Evolutionary conservation across 805 yeast genomes (phyloP).

Genomic region (Kodamaea kakaduensis): DNA sequence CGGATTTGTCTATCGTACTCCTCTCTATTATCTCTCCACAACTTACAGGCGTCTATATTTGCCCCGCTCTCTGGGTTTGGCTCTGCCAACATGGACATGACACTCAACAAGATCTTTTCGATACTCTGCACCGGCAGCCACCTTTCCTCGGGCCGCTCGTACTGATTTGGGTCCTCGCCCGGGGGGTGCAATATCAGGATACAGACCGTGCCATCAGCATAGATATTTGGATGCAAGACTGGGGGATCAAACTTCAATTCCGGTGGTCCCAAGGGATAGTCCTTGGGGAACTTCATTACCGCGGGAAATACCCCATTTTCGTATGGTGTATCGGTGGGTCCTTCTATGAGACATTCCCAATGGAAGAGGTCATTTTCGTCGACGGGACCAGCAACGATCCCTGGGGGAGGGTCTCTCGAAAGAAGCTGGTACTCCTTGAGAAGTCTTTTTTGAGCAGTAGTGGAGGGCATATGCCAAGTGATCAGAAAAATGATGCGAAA

Average conservation of each 20-base stretch:
- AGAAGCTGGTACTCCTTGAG: slow-evolving; percentile 88
- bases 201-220: slow-evolving; percentile 93
- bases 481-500: too few relatives aligned
- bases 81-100: slow-evolving; percentile 93
- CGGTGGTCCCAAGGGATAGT: slow-evolving; percentile 84
- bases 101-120: slow-evolving; percentile 91
- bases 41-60: slow-evolving; percentile 70
- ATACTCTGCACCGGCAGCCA: slow-evolving; percentile 98
- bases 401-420: slow-evolving; percentile 85
- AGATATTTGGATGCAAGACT: slow-evolving; percentile 88
- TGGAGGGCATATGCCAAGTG: slow-evolving; percentile 32
- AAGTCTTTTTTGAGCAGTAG: slow-evolving; percentile 81
- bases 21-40: slow-evolving; percentile 83
- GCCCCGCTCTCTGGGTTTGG: slow-evolving; percentile 98
- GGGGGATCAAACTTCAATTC: slow-evolving; percentile 72
- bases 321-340: slow-evolving; percentile 80
- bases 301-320: slow-evolving; percentile 90
- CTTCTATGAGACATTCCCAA: slow-evolving; percentile 84
- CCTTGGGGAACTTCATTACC: slow-evolving; percentile 63
- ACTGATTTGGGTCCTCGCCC: slow-evolving; percentile 95
- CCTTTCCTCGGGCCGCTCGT: slow-evolving; percentile 91
- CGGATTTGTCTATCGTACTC: slow-evolving; percentile 65
- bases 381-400: slow-evolving; percentile 90
- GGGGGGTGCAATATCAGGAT: slow-evolving; percentile 94
- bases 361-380: slow-evolving; percentile 66